Conservation (phyloP, 306 rosid genomes). For the Vicia sativa region DNA sequence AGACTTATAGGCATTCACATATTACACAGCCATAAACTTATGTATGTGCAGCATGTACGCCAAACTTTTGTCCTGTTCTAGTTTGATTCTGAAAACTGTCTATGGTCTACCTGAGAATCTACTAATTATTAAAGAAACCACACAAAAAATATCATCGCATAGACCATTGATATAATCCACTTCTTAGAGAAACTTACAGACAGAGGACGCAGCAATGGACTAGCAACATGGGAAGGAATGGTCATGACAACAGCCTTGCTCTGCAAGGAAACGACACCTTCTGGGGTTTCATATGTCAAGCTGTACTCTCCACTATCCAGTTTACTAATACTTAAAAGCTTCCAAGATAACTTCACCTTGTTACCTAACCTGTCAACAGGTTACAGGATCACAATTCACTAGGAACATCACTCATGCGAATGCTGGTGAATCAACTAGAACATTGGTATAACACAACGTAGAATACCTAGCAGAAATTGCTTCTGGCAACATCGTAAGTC, state of each 20-base stretch:
- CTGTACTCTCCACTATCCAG: conserved; percentile 68
- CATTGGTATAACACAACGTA: conserved; percentile 14
- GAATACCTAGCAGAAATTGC: conserved; percentile 80
- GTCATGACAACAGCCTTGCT: conserved; percentile 86
- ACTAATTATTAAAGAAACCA: conserved; percentile 1
- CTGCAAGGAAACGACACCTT: conserved; percentile 74
- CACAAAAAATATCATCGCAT: conserved; percentile 21
- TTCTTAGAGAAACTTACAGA: conserved; percentile 63
- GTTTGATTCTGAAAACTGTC: conserved; percentile 17
- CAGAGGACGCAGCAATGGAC: conserved; percentile 74
- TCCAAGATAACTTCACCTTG: conserved; percentile 88
- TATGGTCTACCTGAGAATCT: conserved; percentile 4
- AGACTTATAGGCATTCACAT: conserved; percentile 6
- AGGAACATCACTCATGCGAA: conserved; percentile 31
- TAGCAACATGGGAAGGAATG: conserved; percentile 83
- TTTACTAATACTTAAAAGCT: conserved; percentile 76
- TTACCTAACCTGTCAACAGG: conserved; percentile 71
- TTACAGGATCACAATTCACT: conserved; percentile 33
- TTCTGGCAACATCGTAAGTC: conserved; percentile 87
- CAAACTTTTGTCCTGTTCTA: conserved; percentile 9
- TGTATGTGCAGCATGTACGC: neutral
- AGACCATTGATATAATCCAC: conserved; percentile 26
- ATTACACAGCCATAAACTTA: neutral
- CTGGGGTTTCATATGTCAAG: conserved; percentile 87
- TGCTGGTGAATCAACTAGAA: conserved; percentile 32